phyloP scores from a whole-genome alignment of 2,329 filamentous ascomycete species.

The Pseudogymnoascus sp. region DNA sequence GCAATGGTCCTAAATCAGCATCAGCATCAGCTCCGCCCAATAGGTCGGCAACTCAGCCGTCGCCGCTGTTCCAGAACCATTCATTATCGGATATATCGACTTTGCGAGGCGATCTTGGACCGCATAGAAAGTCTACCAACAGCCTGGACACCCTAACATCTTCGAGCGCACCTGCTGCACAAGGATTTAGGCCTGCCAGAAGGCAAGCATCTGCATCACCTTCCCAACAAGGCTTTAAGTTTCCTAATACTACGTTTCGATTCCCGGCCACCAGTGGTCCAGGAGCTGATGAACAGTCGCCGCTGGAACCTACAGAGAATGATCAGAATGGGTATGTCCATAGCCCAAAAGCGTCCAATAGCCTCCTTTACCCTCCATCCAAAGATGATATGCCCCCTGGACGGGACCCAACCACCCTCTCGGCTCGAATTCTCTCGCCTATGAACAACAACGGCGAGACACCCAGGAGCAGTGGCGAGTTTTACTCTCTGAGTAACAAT shows the following conservation, averaged over 20 bases:
- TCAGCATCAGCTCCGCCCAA: conserved; percentile 21
- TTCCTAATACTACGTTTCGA: conserved; percentile 34
- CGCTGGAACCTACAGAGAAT: neutral
- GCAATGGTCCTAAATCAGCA: conserved; percentile 36
- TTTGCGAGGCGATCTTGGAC: neutral
- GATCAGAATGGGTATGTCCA: neutral
- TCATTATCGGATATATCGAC: conserved; percentile 7
- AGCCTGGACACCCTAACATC: neutral
- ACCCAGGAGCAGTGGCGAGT: conserved; percentile 85
- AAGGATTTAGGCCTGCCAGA: conserved; percentile 32
- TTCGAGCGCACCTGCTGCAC: conserved; percentile 29
- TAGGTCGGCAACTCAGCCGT: conserved; percentile 30
- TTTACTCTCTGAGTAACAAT: conserved; percentile 91
- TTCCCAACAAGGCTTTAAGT: conserved; percentile 48
- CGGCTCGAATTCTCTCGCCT: conserved; percentile 67
- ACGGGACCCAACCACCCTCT: conserved; percentile 52
- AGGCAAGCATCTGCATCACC: conserved; percentile 20
- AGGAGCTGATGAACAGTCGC: conserved; percentile 26
- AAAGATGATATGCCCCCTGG: conserved; percentile 39
- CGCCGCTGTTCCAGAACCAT: conserved; percentile 26
- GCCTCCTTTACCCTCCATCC: conserved; percentile 23
- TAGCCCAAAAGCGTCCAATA: neutral
- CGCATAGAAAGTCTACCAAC: conserved; percentile 1
- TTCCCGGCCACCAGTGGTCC: conserved; percentile 25
- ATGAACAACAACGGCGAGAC: conserved; percentile 70